Base-by-base conservation (phyloP, 2,329 filamentous ascomycete species). In the Aspergillus fumigatiaffinis region DNA sequence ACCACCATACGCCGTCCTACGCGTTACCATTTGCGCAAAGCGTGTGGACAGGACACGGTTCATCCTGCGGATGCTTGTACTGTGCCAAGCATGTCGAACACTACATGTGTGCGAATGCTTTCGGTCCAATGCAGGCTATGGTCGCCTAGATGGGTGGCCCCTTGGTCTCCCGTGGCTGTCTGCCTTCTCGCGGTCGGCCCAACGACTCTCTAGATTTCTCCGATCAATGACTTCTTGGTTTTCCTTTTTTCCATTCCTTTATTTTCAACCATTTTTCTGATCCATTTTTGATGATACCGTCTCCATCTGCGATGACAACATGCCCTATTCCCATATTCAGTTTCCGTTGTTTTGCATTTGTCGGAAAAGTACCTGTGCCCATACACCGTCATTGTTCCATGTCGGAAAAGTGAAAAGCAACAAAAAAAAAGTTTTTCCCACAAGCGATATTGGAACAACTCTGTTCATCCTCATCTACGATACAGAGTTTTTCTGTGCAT, bases 51-150 rank as follows among this genome's bases (percentile, higher is more conserved):
- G 73, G 74, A 14, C 76, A 79, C 61, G 75, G 75, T 28, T 73
- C 73, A 2, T 77, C 77, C 35, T 83, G 80, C 63, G 71, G 71
- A 49, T 82, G 80, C 62, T 63, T 71, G 52, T 77, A 78, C 56
- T 82, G 80, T 68, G 72, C 74, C 50, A 79, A 80, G 58, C 75
- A 77, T 52, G 74, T 79, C 54, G 80, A 82, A 57, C 74, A 78
- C 60, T 81, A 81, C 63, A 77, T 82, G 72, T 70, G 69, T 53
- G 67, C 74, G 52, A 73, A 69, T 50, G 74, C 75, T 50, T 79
- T 78, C 60, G 72, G 71, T 46, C 56, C 70, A 23, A 71, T 80
- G 60, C 80, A 81, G 65, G 71, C 80, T 50, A 76, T 80, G 59
- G 62, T 73, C 47, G 79, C 76, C 56, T 78, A 70, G 65, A 38